Base-by-base conservation (phyloP, 257 asterid species). In the Linaria vulgaris region DNA sequence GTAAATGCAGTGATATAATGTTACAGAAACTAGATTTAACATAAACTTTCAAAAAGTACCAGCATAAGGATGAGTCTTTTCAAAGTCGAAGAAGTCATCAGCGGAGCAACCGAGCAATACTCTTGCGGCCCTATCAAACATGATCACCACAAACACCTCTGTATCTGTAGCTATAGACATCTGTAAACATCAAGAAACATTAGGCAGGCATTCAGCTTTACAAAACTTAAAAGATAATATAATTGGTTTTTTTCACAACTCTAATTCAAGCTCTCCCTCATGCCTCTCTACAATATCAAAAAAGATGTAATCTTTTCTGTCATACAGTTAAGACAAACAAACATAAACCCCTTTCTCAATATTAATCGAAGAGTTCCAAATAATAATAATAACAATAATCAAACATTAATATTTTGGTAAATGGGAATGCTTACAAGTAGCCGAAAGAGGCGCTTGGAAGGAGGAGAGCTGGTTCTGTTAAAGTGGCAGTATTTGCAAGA, bases 61-160 rank as follows among this genome's bases (percentile, higher is more conserved):
- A 12, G 95, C 87, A 65, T 56, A 74, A 53, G 98, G 95, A 46
- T 77, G 88, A 62, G 73, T 78, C 66, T 80, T 91, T 74, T 87
- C 85, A 45, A 88, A 91, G 69, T 88, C 82, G 64, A 86, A 85
- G 68, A 91, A 83, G 67, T 86, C 94, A 68, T 34, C 95, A 6
- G 96, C 94, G 9, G 95, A 86, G 83, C 98, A 91, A 56, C 96
- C 98, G 78, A 91, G 83, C 74, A 91, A 70, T 63, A 34, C 41
- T 8, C 10, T 34, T 34, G 41, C 41, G 15, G 79, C 95, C 72
- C 95, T 80, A 62, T 91, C 95, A 75, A 91, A 91, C 98, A 91
- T 84, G 69, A 85, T 75, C 74, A 86, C 96, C 77, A 74, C 89
- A 60, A 78, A 74, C 47, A 82, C 96, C 78, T 74, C 70, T 21